phyloP scores from a whole-genome alignment of 1,284 basidiomycete genomes.

The Phlebopus sp. region DNA sequence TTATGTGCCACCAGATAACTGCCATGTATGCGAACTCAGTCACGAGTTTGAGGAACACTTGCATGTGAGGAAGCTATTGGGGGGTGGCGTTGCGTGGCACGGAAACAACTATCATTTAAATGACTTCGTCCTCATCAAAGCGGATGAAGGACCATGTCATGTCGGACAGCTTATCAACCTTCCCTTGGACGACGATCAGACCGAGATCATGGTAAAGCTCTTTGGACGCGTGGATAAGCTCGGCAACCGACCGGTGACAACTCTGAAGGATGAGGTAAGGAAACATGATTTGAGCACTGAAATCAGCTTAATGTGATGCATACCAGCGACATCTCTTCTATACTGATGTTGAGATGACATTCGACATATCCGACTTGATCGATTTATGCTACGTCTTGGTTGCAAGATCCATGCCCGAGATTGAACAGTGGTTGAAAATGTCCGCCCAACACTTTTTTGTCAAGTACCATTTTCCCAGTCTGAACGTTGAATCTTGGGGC shows the following conservation, averaged over 20 bases:
- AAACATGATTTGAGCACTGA: background rate
- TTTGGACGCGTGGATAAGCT: conserved; percentile 37
- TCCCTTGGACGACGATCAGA: background rate
- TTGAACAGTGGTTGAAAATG: conserved; percentile 46
- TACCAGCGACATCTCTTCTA: conserved; percentile 29
- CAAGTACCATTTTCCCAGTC: conserved; percentile 44
- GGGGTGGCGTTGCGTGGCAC: conserved; percentile 40
- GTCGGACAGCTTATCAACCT: conserved; percentile 36
- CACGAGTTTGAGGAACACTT: conserved; percentile 30
- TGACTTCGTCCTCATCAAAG: conserved; percentile 54
- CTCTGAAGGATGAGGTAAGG: conserved; percentile 40
- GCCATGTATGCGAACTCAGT: conserved; percentile 41
- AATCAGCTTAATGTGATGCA: background rate
- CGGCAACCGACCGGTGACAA: conserved; percentile 22
- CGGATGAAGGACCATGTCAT: conserved; percentile 33
- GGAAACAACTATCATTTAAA: conserved; percentile 48
- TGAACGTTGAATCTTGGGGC: conserved; percentile 41
- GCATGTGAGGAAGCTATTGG: conserved; percentile 23
- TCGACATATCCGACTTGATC: conserved; percentile 41
- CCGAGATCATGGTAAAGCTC: conserved; percentile 24
- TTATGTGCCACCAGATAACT: conserved; percentile 44
- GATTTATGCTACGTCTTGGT: conserved; percentile 48
- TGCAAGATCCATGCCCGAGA: conserved; percentile 29
- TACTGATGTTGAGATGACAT: conserved; percentile 42
- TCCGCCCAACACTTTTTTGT: conserved; percentile 60